Percentiles rank a stretch among this genome's conserved stretches.
Conservation (phyloP, 805 yeast genomes). For the Zygotorulaspora chibaensis region DNA sequence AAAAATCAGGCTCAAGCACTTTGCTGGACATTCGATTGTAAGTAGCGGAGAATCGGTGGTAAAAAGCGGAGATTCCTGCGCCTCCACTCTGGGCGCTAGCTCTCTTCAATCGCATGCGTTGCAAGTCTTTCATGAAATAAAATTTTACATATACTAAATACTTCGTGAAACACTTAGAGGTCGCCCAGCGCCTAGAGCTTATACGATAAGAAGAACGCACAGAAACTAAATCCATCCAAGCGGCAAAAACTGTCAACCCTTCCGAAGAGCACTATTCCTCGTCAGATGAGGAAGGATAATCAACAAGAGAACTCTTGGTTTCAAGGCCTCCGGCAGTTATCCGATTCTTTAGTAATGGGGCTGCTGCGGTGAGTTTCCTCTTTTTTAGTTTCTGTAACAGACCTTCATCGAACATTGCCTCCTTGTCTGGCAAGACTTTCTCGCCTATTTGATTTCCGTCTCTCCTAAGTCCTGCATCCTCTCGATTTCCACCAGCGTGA, state of each 20-base stretch:
- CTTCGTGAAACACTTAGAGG: too few species aligned
- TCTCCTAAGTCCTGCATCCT: not conserved
- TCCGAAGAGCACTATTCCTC: constrained; percentile 7
- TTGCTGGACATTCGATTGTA: too few species aligned
- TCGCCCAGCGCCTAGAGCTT: too few species aligned
- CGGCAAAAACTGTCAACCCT: too few species aligned
- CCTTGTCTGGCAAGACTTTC: not conserved
- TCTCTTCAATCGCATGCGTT: too few species aligned
- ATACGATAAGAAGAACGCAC: not conserved
- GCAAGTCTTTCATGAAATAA: too few species aligned
- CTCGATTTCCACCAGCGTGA: not conserved
- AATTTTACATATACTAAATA: too few species aligned
- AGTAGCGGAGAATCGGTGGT: too few species aligned
- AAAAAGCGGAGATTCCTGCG: too few species aligned
- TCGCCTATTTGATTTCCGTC: not conserved
- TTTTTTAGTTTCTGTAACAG: constrained; percentile 10
- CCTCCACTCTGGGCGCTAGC: too few species aligned
- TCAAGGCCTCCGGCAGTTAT: not conserved
- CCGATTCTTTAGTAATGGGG: not conserved
- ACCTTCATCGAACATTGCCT: constrained; percentile 4
- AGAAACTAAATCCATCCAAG: too few species aligned
- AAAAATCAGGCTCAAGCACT: too few species aligned
- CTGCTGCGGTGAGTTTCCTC: constrained; percentile 4
- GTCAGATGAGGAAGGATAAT: constrained; percentile 14
- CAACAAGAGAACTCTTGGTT: constrained; percentile 3